Evolutionary conservation across 805 yeast genomes (phyloP), one percentile per base, ranked within the genome.

Genomic region (Yarrowia phangngaensis): DNA sequence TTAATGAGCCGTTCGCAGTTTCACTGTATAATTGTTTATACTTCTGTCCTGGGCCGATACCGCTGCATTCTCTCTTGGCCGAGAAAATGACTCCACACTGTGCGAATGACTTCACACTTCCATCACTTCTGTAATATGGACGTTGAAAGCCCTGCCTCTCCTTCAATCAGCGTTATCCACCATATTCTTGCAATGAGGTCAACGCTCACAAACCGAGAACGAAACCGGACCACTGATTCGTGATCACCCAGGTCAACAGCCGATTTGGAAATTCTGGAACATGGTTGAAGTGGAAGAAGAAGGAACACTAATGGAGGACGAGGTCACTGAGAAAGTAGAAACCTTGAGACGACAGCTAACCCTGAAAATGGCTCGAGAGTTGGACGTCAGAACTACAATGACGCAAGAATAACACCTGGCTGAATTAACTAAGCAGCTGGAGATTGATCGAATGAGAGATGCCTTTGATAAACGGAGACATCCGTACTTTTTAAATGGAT

Each of bases 221-320:
- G 50, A 51, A 13, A 30, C 41, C 13, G 32, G 38, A 6, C 40
- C 19, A 17, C 51, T 36, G 16, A 33, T 52, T 14, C 35, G 51
- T 22, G 52, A 26, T 17, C 26, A 26, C 12, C 31, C 56, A 15
- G 53, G 51, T 22, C 51, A 60, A 24, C 33, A 46, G 51, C 58
- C 4, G 66, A 62, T 28, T 45, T 52, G 20, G 58, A 52, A 8
- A 55, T 63, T 26, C 32, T 55, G 26, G 61, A 57, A 13, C 66
- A 62, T 28, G 23, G 62, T 50, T 16, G 46, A 54, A 34, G 52
- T 61, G 20, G 64, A 60, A 31, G 64, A 61, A 11, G 56, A 54
- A 15, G 45, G 45, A 19, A 56, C 15, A 20, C 15, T 20, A 22
- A 35, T 34, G n/a, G 48, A 29, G 13, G 48, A 41, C n/a, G 48